Conservation (phyloP, 768 basidiomycete species). For the Neoboletus brunneissimus region DNA sequence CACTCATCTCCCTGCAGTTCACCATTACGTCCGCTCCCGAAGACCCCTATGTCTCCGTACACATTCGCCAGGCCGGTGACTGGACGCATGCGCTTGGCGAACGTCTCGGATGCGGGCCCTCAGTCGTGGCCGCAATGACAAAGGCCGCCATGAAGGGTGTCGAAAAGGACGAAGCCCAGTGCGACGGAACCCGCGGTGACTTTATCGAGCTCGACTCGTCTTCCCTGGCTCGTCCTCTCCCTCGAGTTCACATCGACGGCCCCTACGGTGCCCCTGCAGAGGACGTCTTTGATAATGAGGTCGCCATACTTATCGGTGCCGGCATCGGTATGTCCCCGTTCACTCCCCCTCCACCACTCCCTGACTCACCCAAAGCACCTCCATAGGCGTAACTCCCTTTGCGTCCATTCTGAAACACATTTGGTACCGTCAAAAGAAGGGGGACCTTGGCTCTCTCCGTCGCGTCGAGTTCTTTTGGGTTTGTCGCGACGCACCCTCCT, state of each 20-base stretch:
- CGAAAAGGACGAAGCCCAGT: constrained; percentile 54
- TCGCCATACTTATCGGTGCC: constrained; percentile 88
- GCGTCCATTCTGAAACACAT: constrained; percentile 94
- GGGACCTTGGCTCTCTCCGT: constrained; percentile 73
- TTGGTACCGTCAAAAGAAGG: constrained; percentile 86
- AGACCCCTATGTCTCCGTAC: constrained; percentile 88
- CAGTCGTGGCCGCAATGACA: constrained; percentile 76
- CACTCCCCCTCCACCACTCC: not conserved
- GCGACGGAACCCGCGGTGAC: constrained; percentile 58
- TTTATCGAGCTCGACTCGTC: constrained; percentile 74
- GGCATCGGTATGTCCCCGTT: constrained; percentile 69
- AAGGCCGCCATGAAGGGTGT: constrained; percentile 72
- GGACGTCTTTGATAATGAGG: constrained; percentile 82
- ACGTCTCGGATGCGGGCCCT: constrained; percentile 78
- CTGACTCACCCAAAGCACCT: not conserved
- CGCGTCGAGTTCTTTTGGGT: constrained; percentile 96
- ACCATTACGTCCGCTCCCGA: constrained; percentile 95
- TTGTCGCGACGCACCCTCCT: constrained; percentile 92
- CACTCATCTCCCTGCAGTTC: constrained; percentile 50
- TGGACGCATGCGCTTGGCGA: constrained; percentile 82
- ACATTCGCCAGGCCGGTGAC: constrained; percentile 93
- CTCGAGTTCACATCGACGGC: constrained; percentile 77
- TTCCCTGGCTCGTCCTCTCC: constrained; percentile 52
- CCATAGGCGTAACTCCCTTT: constrained; percentile 84
- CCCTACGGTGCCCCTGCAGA: constrained; percentile 94